phyloP scores from a whole-genome alignment of 2,329 filamentous ascomycete species.

The Ophiostoma ulmi region DNA sequence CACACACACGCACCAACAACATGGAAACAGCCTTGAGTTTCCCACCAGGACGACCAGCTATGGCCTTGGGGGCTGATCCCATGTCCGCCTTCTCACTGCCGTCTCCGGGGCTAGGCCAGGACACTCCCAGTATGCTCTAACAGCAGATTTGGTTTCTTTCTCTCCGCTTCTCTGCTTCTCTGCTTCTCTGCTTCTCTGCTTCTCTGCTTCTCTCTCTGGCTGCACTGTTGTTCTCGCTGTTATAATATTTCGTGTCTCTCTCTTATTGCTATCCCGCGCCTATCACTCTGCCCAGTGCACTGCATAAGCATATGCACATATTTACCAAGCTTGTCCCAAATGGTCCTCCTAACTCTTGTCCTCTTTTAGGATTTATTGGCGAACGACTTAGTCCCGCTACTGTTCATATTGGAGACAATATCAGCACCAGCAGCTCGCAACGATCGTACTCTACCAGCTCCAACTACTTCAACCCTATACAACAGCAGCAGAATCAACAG shows the following conservation, averaged over 20 bases:
- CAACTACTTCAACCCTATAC: conserved; percentile 19
- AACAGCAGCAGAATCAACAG: conserved; percentile 16
- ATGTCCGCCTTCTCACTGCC: conserved; percentile 24
- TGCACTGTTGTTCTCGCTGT: neutral
- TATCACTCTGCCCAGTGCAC: neutral
- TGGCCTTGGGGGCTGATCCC: conserved; percentile 20
- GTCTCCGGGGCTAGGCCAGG: conserved; percentile 22
- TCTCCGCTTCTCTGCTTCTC: neutral
- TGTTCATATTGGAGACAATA: conserved; percentile 10
- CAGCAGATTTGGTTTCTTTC: neutral
- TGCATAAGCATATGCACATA: neutral
- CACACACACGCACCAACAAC: neutral
- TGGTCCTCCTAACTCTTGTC: conserved; percentile 13
- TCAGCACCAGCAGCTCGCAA: conserved; percentile 20
- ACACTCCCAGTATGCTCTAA: conserved; percentile 26
- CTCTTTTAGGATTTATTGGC: conserved; percentile 18
- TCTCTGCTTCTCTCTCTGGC: neutral
- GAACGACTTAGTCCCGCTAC: conserved; percentile 18
- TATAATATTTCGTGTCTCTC: conserved; percentile 1
- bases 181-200: neutral
- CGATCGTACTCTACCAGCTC: conserved; percentile 20
- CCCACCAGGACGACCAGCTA: conserved; percentile 17
- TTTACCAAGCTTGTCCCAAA: neutral
- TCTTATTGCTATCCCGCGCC: conserved; percentile 1
- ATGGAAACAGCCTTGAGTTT: conserved; percentile 23